Percentiles rank a stretch among this genome's conserved stretches.
phyloP scores from a whole-genome alignment of 805 yeast genomes.

The Soucietia sequanensis region DNA sequence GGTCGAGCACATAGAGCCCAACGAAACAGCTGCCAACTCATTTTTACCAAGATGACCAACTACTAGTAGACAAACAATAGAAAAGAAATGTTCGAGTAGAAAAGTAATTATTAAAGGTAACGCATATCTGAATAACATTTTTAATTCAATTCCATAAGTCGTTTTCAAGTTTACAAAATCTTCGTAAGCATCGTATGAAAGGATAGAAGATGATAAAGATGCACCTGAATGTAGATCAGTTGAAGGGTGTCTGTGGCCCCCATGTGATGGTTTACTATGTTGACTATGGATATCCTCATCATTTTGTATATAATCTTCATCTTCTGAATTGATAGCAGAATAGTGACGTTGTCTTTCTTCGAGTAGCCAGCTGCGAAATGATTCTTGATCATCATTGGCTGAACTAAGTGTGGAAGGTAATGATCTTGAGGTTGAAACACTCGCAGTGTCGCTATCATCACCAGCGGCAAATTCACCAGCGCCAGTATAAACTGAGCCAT shows the following conservation, averaged over 20 bases:
- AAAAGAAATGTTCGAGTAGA: conserved; percentile 42
- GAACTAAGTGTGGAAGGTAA: conserved; percentile 41
- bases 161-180: conserved; percentile 35
- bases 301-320: conserved; percentile 13
- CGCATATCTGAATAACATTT: conserved; percentile 29
- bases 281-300: conserved; percentile 7
- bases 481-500: conserved; percentile 28
- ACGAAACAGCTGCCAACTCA: conserved; percentile 46
- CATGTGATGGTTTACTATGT: conserved; percentile 1
- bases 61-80: conserved; percentile 41
- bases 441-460: conserved; percentile 35
- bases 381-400: conserved; percentile 37
- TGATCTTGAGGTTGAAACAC: conserved; percentile 40
- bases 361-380: conserved; percentile 42
- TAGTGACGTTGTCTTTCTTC: conserved; percentile 43
- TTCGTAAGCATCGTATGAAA: conserved; percentile 18
- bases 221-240: background rate
- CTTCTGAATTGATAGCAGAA: conserved; percentile 14
- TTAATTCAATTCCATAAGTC: conserved; percentile 22
- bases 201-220: background rate
- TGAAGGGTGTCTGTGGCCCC: background rate
- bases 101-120: conserved; percentile 42
- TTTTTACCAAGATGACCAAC: conserved; percentile 46
- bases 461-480: conserved; percentile 15
- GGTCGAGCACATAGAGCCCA: conserved; percentile 45